Evolutionary conservation across 805 yeast species (phyloP).

Genomic region (Naumovozyma dairenensis): DNA sequence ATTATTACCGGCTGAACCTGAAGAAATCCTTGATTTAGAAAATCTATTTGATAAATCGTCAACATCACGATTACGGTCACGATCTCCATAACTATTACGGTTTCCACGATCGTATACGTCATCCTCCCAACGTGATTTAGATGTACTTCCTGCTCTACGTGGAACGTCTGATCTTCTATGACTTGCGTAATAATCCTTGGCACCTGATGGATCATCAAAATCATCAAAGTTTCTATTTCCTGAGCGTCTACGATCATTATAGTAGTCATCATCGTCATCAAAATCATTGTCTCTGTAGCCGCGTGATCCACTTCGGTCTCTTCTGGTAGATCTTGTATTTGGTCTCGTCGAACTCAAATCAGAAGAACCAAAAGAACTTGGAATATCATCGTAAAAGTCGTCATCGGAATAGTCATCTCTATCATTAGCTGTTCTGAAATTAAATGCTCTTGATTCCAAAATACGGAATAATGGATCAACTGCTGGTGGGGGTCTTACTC

Average conservation of each 20-base stretch:
- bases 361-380: slow-evolving; percentile 35
- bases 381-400: slow-evolving; percentile 49
- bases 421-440: slow-evolving; percentile 36
- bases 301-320: slow-evolving; percentile 21
- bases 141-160: slow-evolving; percentile 11
- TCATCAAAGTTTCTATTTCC: slow-evolving; percentile 9
- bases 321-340: slow-evolving; percentile 22
- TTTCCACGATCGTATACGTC: slow-evolving; percentile 56
- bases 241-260: slow-evolving; percentile 10
- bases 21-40: slow-evolving; percentile 28
- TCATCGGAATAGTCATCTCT: slow-evolving; percentile 59
- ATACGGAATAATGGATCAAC: slow-evolving; percentile 82
- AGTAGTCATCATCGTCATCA: slow-evolving; percentile 22
- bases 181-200: slow-evolving; percentile 32
- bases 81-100: slow-evolving; percentile 14
- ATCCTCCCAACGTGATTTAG: slow-evolving; percentile 70
- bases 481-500: slow-evolving; percentile 87
- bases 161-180: slow-evolving; percentile 16
- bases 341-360: slow-evolving; percentile 22
- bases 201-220: slow-evolving; percentile 31
- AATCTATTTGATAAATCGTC: slow-evolving; percentile 34
- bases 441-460: slow-evolving; percentile 76
- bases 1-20: slow-evolving; percentile 32
- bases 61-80: slow-evolving; percentile 14
- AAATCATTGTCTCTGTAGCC: slow-evolving; percentile 6